phyloP scores from a whole-genome alignment of 805 yeast genomes.

The Pichia manshurica region DNA sequence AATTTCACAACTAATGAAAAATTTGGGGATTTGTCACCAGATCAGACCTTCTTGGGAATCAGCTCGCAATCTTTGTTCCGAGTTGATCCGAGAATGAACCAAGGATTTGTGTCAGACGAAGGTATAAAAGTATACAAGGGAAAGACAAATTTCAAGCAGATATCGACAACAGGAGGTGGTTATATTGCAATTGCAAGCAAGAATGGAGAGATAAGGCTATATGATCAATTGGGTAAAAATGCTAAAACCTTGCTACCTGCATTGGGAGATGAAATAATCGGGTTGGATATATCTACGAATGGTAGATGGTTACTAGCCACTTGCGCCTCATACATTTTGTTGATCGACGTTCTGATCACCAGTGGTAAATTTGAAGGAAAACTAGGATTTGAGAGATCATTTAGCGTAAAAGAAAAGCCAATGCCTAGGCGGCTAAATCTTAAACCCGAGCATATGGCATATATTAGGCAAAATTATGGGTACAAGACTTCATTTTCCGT shows the following conservation, averaged over 20 bases:
- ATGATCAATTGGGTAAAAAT: conserved; percentile 62
- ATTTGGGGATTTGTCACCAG: conserved; percentile 67
- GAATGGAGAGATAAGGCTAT: conserved; percentile 72
- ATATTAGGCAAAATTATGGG: conserved; percentile 47
- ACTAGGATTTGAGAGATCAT: conserved; percentile 59
- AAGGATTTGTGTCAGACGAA: conserved; percentile 52
- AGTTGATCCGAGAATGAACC: conserved; percentile 71
- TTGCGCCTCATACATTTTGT: conserved; percentile 61
- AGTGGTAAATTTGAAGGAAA: conserved; percentile 54
- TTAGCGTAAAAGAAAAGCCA: conserved; percentile 61
- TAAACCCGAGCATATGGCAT: conserved; percentile 66
- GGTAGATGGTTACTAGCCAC: conserved; percentile 83
- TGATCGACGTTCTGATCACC: conserved; percentile 61
- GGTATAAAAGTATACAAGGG: conserved; percentile 46
- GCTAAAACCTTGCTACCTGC: conserved; percentile 82
- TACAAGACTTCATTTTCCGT: conserved; percentile 54
- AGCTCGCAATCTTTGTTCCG: conserved; percentile 61
- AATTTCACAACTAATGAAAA: conserved; percentile 67
- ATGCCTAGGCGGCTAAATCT: conserved; percentile 62
- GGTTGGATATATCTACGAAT: conserved; percentile 67
- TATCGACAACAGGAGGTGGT: conserved; percentile 71
- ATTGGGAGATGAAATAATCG: conserved; percentile 66
- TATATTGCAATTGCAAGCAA: conserved; percentile 69
- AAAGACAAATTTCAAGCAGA: conserved; percentile 48
- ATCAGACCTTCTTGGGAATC: conserved; percentile 69